Evolutionary conservation across 2,329 filamentous ascomycete genomes (phyloP).

Genomic region (Teratosphaeria viscida): DNA sequence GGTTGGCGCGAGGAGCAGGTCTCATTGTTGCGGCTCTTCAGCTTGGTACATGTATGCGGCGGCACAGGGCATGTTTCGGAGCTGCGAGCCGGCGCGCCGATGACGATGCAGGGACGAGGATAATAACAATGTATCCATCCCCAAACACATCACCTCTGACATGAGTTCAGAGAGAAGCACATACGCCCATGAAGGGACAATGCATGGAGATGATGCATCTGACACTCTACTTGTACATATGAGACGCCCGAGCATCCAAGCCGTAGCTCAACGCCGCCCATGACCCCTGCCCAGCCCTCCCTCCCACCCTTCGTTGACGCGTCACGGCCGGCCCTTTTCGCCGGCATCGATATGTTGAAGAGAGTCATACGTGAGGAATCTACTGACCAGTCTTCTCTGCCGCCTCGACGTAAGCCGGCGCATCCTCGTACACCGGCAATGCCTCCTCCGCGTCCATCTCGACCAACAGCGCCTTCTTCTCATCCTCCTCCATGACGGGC

Average conservation of each 20-base stretch:
- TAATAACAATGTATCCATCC: neutral
- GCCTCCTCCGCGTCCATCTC: conserved; percentile 12
- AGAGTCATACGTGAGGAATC: neutral
- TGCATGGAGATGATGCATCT: neutral
- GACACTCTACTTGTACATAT: neutral
- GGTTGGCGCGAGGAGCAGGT: too few relatives aligned
- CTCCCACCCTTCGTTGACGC: too few relatives aligned
- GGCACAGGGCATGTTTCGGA: neutral
- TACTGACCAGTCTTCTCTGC: neutral
- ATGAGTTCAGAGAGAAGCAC: too few relatives aligned
- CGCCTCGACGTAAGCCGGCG: conserved; percentile 20
- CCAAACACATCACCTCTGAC: neutral
- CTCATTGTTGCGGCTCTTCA: neutral
- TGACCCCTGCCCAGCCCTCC: too few relatives aligned
- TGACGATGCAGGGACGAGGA: neutral
- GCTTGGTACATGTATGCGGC: neutral
- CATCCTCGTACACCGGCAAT: conserved; percentile 24
- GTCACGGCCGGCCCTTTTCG: neutral
- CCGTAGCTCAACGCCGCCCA: neutral
- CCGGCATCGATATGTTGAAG: neutral
- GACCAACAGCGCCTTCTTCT: conserved; percentile 2
- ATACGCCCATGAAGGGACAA: too few relatives aligned
- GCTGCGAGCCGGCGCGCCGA: neutral
- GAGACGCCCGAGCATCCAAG: neutral
- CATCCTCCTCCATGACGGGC: conserved; percentile 5